Conservation (phyloP, 176 grass and related monocot species). For the Poa annua region DNA sequence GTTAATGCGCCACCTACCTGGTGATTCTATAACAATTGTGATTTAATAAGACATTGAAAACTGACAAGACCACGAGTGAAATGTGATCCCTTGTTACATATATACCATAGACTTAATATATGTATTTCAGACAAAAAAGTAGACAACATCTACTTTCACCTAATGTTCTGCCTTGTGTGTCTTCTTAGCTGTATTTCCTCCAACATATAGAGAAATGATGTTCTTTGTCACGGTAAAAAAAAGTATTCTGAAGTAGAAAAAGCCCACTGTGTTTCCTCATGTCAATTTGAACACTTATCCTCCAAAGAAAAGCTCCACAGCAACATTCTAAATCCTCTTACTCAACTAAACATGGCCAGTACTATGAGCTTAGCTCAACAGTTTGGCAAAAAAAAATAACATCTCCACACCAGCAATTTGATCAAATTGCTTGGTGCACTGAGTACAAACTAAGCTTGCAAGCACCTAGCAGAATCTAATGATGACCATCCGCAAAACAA, state of each 20-base stretch:
- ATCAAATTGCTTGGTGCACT: neutral
- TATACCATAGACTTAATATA: neutral
- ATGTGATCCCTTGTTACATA: neutral
- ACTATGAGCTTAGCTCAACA: slow-evolving; percentile 23
- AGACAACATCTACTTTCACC: neutral
- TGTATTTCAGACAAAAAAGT: neutral
- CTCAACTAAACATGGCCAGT: neutral
- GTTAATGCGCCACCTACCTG: slow-evolving; percentile 5
- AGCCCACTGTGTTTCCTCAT: neutral
- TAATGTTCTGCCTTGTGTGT: slow-evolving; percentile 15
- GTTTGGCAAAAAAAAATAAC: neutral
- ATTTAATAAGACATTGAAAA: slow-evolving; percentile 22
- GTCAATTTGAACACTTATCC: neutral
- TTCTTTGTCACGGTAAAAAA: slow-evolving; percentile 9
- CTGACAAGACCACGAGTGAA: slow-evolving; percentile 1
- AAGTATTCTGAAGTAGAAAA: slow-evolving; percentile 4
- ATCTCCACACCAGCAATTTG: neutral
- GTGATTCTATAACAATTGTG: slow-evolving; percentile 1
- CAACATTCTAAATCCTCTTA: neutral
- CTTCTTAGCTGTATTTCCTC: slow-evolving; percentile 3
- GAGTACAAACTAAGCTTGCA: slow-evolving; percentile 13
- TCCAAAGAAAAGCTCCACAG: neutral
- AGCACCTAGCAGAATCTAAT: slow-evolving; percentile 12
- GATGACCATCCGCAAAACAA: neutral
- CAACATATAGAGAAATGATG: neutral